Conservation (phyloP, 108 stramenopile species). For the Nitzschia sp. region DNA sequence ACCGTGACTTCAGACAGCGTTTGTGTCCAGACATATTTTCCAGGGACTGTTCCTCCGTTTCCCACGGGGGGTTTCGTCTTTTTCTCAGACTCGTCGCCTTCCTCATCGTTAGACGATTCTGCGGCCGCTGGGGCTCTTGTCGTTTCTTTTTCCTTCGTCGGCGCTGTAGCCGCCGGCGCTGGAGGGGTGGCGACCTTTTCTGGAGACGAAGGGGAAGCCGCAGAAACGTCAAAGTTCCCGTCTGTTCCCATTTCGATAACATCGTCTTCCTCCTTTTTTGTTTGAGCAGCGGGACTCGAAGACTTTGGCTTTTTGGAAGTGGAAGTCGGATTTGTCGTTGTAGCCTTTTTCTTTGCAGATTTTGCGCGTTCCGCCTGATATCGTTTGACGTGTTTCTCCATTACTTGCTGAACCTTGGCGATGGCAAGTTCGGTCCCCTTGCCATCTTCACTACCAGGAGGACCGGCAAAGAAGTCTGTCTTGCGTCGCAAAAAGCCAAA, state of each 20-base stretch:
- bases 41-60: slow-evolving; percentile 92
- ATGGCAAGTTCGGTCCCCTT: slow-evolving; percentile 53
- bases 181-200: slow-evolving; percentile 13
- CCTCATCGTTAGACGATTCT: slow-evolving; percentile 9
- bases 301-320: not conserved
- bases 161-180: not conserved
- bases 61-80: slow-evolving; percentile 86
- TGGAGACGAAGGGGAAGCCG: not conserved
- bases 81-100: slow-evolving; percentile 37
- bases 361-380: slow-evolving; percentile 45
- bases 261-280: slow-evolving; percentile 38
- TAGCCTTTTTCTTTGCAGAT: slow-evolving; percentile 4
- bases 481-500: slow-evolving; percentile 98
- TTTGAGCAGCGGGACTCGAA: slow-evolving; percentile 9
- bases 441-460: slow-evolving; percentile 40
- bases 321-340: slow-evolving; percentile 6
- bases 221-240: slow-evolving; percentile 72
- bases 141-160: not conserved
- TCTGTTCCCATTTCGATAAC: slow-evolving; percentile 79
- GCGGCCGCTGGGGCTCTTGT: slow-evolving; percentile 11
- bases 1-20: slow-evolving; percentile 91
- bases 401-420: slow-evolving; percentile 77
- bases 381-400: slow-evolving; percentile 72
- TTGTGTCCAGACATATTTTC: slow-evolving; percentile 98
- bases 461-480: slow-evolving; percentile 97